Conservation (phyloP, 2,329 filamentous ascomycete species). For the Blastomyces emzantsi region DNA sequence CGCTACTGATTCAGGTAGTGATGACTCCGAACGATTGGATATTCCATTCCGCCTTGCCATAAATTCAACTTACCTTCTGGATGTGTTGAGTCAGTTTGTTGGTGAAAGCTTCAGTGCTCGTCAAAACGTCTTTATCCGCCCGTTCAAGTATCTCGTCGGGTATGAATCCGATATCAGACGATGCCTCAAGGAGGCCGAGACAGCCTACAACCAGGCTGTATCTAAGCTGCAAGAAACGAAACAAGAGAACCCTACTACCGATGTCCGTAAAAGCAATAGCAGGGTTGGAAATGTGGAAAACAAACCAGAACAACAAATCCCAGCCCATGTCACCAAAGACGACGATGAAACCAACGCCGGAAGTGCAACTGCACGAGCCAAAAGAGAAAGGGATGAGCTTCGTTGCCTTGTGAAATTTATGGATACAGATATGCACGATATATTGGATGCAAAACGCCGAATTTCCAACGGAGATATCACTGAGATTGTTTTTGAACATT, state of each 20-base stretch:
- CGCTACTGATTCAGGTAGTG: neutral
- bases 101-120: neutral
- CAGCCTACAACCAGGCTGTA: neutral
- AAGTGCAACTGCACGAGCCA: neutral
- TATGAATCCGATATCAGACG: slow-evolving; percentile 5
- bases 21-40: neutral
- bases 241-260: neutral
- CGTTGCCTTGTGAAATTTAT: slow-evolving; percentile 8
- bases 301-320: neutral
- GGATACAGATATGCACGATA: slow-evolving; percentile 7
- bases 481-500: slow-evolving; percentile 5
- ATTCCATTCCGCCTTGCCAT: slow-evolving; percentile 6
- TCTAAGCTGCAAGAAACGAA: neutral
- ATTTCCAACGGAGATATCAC: neutral
- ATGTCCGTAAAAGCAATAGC: neutral
- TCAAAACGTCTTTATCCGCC: slow-evolving; percentile 3
- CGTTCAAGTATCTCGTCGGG: slow-evolving; percentile 4
- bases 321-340: neutral
- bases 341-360: neutral
- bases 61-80: slow-evolving; percentile 1
- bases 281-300: neutral
- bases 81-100: neutral
- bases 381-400: slow-evolving; percentile 2
- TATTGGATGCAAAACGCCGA: neutral
- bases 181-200: neutral